These are phyloP conservation scores for Cardamine occulta DNA, from an alignment of 345 rosid species.

Conservation along the genomic window DNA sequence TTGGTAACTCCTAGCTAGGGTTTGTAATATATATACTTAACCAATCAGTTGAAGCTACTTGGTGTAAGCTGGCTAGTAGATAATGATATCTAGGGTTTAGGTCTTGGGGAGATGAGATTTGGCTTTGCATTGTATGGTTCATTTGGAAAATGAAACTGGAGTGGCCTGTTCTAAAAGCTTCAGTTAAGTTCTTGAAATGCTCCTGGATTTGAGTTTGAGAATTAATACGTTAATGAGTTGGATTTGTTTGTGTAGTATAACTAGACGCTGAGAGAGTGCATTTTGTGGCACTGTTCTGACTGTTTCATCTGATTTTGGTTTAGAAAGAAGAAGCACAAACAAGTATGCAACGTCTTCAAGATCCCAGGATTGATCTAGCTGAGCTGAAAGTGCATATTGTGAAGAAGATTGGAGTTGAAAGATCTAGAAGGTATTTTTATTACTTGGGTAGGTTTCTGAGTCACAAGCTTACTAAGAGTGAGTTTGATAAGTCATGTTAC, in stretches of 20 bases:
- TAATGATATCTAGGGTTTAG: constrained; percentile 75
- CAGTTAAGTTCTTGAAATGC: constrained; percentile 41
- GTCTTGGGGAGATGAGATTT: constrained; percentile 62
- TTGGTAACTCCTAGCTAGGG: constrained; percentile 63
- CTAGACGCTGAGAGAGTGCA: constrained; percentile 44
- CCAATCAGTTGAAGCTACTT: constrained; percentile 42
- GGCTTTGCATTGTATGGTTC: constrained; percentile 58
- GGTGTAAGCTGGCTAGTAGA: constrained; percentile 43
- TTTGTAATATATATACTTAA: constrained; percentile 46
- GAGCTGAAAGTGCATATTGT: constrained; percentile 76
- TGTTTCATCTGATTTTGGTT: constrained; percentile 11
- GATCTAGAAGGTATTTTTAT: constrained; percentile 75
- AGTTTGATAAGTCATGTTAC: constrained; percentile 77
- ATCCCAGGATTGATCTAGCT: constrained; percentile 79
- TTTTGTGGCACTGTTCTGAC: constrained; percentile 39
- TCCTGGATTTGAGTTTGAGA: constrained; percentile 34
- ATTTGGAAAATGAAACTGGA: constrained; percentile 41
- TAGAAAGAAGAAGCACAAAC: constrained; percentile 13
- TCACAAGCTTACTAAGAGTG: constrained; percentile 84
- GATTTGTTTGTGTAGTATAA: constrained; percentile 45
- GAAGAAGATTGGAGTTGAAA: constrained; percentile 88
- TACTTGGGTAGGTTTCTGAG: constrained; percentile 79
- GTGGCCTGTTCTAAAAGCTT: not conserved
- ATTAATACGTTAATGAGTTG: constrained; percentile 34
- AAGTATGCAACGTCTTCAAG: constrained; percentile 77